Base-by-base conservation (phyloP, 1,139 yeast species). In the Kluyveromyces sp. region DNA sequence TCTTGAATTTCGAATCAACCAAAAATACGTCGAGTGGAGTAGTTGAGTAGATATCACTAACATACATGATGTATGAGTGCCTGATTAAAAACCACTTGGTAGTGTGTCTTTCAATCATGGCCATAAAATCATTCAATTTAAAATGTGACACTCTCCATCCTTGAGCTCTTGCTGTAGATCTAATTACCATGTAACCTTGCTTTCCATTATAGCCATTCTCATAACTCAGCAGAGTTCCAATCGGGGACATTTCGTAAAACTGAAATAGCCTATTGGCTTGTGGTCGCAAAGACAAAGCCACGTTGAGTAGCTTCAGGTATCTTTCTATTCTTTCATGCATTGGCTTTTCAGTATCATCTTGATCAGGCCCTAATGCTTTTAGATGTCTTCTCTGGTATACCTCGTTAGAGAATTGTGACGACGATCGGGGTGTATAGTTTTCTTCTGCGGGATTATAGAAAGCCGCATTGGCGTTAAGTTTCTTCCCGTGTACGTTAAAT, bases 71-170 rank as follows among this genome's bases (percentile, higher is more conserved):
- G 56, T 87, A 94, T 2, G 95, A 82, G 56, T 80, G 83, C 48
- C 97, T 75, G 2, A 92, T 77, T 50, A 92, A 68, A 52, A 87
- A 78, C 99, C 99, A 94, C 60, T 92, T 92, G 42, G 82, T 83
- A 1, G 92, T 81, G 53, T 94, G 89, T 63, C 98, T 79, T 53
- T 80, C 81, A 44, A 87, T 82, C 95, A 88, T 87, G 28, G 83
- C 87, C 53, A 76, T 78, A 54, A 87, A 69, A 57, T 87, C 96
- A 51, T 79, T 78, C 8, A 87, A 80, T 49, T 76, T 79, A 65
- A 87, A 79, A 60, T 89, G 96, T 4, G 94, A 86, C 12, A 89
- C 96, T 57, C 95, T 73, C 98, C 98, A 92, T 2, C 97, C 97
- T 61, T 86, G 95, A 0, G 88, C 73, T 49, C 78, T 78, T 0